Percentiles rank a stretch among this genome's conserved stretches.
These are phyloP conservation scores for Podila epicladia DNA, from an alignment of 192 early-diverging fungal species.

Conservation along the genomic window DNA sequence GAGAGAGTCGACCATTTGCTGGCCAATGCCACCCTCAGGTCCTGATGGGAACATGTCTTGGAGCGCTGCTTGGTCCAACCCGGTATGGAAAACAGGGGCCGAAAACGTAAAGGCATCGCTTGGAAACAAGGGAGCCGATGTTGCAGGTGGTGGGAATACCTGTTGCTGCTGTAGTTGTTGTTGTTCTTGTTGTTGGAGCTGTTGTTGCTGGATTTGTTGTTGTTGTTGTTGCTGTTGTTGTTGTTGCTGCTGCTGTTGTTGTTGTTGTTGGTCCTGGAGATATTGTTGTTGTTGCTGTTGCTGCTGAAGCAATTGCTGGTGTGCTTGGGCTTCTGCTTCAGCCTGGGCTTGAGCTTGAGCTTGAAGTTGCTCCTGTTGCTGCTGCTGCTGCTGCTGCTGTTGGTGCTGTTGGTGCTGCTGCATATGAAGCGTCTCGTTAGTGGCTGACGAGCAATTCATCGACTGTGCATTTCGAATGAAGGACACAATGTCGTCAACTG, in stretches of 20 bases:
- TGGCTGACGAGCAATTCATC: conserved; percentile 24
- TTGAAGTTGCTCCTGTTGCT: conserved; percentile 22
- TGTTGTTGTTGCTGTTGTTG: conserved; percentile 31
- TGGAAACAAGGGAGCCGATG: conserved; percentile 29
- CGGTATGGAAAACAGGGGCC: conserved; percentile 39
- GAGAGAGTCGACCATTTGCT: conserved; percentile 45
- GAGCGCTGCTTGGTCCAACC: conserved; percentile 22
- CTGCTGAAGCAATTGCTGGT: conserved; percentile 18
- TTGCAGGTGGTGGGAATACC: conserved; percentile 5
- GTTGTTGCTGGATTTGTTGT: neutral
- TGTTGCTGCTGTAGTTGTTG: conserved; percentile 27
- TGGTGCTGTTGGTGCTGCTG: conserved; percentile 32
- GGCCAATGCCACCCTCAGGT: conserved; percentile 47
- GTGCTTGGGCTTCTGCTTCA: conserved; percentile 2
- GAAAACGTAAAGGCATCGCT: conserved; percentile 45
- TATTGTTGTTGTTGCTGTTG: conserved; percentile 12
- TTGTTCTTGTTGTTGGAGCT: conserved; percentile 20
- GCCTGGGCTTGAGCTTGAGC: conserved; percentile 14
- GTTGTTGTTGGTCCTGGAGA: conserved; percentile 23
- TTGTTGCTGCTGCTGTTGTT: conserved; percentile 26
- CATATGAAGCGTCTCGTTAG: conserved; percentile 19
- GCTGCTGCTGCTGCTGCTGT: conserved; percentile 7
- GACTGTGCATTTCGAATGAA: conserved; percentile 40
- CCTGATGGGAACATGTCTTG: conserved; percentile 28
- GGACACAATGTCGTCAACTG: conserved; percentile 35